Evolutionary conservation across 2,329 filamentous ascomycete species (phyloP).

Genomic region (Cercospora sp.): DNA sequence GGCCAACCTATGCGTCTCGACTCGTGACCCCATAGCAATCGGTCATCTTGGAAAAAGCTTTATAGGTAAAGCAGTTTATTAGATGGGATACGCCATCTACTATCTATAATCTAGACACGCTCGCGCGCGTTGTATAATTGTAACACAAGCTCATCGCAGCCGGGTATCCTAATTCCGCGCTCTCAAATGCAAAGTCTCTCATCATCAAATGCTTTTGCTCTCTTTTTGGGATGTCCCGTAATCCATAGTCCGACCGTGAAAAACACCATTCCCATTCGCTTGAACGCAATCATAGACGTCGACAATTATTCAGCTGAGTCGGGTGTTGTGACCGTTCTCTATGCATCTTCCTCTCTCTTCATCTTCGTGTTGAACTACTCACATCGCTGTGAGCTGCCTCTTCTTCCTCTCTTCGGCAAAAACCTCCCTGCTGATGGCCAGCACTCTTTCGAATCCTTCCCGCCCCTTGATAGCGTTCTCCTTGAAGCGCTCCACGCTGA

Average conservation of each 20-base stretch:
- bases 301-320: background rate
- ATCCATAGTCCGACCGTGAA: background rate
- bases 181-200: background rate
- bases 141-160: background rate
- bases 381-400: conserved; percentile 28
- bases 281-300: conserved; percentile 3
- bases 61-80: too few relatives aligned
- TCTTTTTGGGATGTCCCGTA: background rate
- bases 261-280: conserved; percentile 9
- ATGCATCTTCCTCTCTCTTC: background rate
- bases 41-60: too few relatives aligned
- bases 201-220: background rate
- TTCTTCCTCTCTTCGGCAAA: conserved; percentile 85
- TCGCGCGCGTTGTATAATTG: background rate
- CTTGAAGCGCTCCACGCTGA: conserved; percentile 80
- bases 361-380: background rate
- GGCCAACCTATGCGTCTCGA: too few relatives aligned
- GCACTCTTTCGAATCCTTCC: conserved; percentile 91
- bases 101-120: background rate
- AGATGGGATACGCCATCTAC: background rate
- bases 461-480: conserved; percentile 89
- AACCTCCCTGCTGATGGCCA: conserved; percentile 87
- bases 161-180: background rate
- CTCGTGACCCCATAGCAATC: too few relatives aligned
- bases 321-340: background rate